phyloP scores from a whole-genome alignment of 1,284 basidiomycete species.

The Apiotrichum montevideense region DNA sequence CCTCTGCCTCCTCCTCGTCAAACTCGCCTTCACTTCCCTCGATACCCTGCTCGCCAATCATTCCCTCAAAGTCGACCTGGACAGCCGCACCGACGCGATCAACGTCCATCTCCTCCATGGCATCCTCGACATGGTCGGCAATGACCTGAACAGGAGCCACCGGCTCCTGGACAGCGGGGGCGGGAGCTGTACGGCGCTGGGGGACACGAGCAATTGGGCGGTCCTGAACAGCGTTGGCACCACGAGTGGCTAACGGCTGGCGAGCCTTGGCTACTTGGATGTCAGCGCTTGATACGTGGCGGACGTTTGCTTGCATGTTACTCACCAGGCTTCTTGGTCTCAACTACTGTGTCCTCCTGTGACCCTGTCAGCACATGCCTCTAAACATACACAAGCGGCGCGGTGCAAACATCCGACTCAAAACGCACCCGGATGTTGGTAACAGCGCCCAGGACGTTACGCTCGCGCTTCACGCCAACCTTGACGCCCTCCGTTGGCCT shows the following conservation, averaged over 20 bases:
- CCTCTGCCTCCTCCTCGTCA: constrained; percentile 47
- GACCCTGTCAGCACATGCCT: constrained; percentile 2
- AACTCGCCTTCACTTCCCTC: constrained; percentile 11
- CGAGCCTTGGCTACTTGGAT: constrained; percentile 26
- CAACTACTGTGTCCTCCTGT: constrained; percentile 25
- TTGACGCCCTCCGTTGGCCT: constrained; percentile 19
- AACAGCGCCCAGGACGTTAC: constrained; percentile 38
- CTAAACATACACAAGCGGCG: not conserved
- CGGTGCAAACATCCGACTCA: too few species aligned
- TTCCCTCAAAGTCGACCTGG: constrained; percentile 4
- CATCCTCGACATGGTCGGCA: constrained; percentile 12
- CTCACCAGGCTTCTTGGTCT: constrained; percentile 34
- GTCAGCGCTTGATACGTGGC: not conserved
- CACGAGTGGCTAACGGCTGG: constrained; percentile 30
- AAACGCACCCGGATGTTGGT: constrained; percentile 26
- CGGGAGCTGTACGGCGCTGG: constrained; percentile 12
- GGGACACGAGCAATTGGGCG: constrained; percentile 40
- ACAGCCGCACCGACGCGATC: constrained; percentile 19
- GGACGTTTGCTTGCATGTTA: not conserved
- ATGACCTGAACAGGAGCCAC: constrained; percentile 2
- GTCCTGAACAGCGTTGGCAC: constrained; percentile 18
- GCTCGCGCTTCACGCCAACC: constrained; percentile 39
- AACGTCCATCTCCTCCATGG: constrained; percentile 36
- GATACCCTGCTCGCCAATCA: not conserved
- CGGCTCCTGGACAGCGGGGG: constrained; percentile 18